Evolutionary conservation across 225 moss, liverwort and hornwort genomes (phyloP).

Genomic region (Marchantia paleacea): DNA sequence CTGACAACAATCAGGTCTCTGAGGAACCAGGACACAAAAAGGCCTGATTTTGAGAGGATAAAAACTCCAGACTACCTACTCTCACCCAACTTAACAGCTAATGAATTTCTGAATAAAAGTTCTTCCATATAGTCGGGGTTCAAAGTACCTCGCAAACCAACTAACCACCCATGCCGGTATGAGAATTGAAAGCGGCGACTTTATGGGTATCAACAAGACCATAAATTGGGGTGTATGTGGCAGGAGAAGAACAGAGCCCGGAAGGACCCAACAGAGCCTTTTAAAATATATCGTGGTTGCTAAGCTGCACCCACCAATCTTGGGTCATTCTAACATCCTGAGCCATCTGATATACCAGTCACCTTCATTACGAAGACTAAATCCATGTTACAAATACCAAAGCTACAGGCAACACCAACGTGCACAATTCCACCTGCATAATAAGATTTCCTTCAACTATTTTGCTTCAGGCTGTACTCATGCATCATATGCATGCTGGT

Average conservation of each 20-base stretch:
- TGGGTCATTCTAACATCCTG: slow-evolving; percentile 20
- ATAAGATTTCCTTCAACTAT: background rate
- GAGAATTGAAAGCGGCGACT: slow-evolving; percentile 1
- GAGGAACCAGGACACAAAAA: slow-evolving; percentile 14
- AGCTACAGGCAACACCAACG: slow-evolving; percentile 24
- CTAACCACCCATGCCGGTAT: background rate
- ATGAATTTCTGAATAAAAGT: slow-evolving; percentile 12
- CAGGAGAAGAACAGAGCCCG: slow-evolving; percentile 9
- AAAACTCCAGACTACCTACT: slow-evolving; percentile 13
- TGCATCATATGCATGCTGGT: slow-evolving; percentile 8
- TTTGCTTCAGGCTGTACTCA: slow-evolving; percentile 14
- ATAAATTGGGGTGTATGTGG: slow-evolving; percentile 12
- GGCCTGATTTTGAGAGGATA: background rate
- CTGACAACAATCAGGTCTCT: slow-evolving; percentile 12
- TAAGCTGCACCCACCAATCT: slow-evolving; percentile 24
- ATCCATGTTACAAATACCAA: slow-evolving; percentile 28
- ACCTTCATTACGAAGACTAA: slow-evolving; percentile 25
- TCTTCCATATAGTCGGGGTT: slow-evolving; percentile 15
- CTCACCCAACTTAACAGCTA: slow-evolving; percentile 12
- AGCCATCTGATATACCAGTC: slow-evolving; percentile 23
- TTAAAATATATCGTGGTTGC: slow-evolving; percentile 23
- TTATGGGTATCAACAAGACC: slow-evolving; percentile 11
- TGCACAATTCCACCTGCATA: slow-evolving; percentile 22
- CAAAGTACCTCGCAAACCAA: slow-evolving; percentile 3
- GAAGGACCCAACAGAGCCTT: slow-evolving; percentile 14